Conservation (phyloP, 1,139 yeast genomes). For the Candida sojae region DNA sequence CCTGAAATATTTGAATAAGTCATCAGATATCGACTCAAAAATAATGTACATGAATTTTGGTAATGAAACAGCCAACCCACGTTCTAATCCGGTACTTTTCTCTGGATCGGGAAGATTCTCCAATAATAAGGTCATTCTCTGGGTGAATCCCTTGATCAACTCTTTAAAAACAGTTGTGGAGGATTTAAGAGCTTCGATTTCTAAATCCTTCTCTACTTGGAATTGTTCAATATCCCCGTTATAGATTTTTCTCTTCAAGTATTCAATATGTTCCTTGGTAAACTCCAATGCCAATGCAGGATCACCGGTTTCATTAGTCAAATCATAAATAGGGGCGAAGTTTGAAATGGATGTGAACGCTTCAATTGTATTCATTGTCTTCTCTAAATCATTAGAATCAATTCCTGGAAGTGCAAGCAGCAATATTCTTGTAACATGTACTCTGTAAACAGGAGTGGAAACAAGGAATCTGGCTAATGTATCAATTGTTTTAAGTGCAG, state of each 20-base stretch:
- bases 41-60: slow-evolving; percentile 70
- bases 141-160: slow-evolving; percentile 58
- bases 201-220: slow-evolving; percentile 41
- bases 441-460: slow-evolving; percentile 62
- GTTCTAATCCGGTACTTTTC: slow-evolving; percentile 46
- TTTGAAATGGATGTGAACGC: slow-evolving; percentile 72
- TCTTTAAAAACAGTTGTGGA: slow-evolving; percentile 74
- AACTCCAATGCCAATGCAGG: slow-evolving; percentile 69
- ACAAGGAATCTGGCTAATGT: slow-evolving; percentile 71
- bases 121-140: slow-evolving; percentile 61
- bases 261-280: slow-evolving; percentile 62
- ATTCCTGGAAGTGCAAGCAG: slow-evolving; percentile 77
- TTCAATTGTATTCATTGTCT: slow-evolving; percentile 71
- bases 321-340: slow-evolving; percentile 68
- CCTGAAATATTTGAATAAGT: slow-evolving; percentile 55
- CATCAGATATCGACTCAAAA: slow-evolving; percentile 70
- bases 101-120: slow-evolving; percentile 76
- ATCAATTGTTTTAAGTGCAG: slow-evolving; percentile 70
- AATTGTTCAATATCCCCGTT: slow-evolving; percentile 16
- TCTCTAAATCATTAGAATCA: slow-evolving; percentile 82
- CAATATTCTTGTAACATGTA: slow-evolving; percentile 76
- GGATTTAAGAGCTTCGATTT: slow-evolving; percentile 63
- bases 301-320: slow-evolving; percentile 47
- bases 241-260: slow-evolving; percentile 41
- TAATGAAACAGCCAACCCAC: slow-evolving; percentile 55